These are phyloP conservation scores for Claviceps pusilla DNA, from an alignment of 2,329 filamentous ascomycete species.

Conservation along the genomic window DNA sequence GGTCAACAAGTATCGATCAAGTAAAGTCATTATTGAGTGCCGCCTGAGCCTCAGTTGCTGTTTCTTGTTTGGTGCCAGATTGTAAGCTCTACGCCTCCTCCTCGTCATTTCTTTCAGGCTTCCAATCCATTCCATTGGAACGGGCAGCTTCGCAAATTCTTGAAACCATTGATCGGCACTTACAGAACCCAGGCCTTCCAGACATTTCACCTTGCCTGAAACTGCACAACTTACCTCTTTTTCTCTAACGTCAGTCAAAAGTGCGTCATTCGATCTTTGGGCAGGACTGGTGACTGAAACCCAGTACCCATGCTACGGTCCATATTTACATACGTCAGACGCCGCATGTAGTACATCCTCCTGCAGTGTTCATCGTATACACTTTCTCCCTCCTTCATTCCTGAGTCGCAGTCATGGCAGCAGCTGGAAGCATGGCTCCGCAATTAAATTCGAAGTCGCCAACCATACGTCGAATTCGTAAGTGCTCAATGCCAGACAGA, in stretches of 20 bases:
- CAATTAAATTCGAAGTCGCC: conserved; percentile 61
- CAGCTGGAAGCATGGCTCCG: conserved; percentile 12
- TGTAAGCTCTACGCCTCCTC: too few species aligned
- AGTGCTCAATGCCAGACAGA: conserved; percentile 12
- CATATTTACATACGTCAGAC: background rate
- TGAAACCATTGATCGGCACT: background rate
- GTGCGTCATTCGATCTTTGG: background rate
- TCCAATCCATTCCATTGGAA: background rate
- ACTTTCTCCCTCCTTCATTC: background rate
- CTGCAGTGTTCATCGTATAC: background rate
- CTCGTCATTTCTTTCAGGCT: background rate
- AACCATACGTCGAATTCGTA: conserved; percentile 72
- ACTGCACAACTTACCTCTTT: background rate
- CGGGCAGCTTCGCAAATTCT: background rate
- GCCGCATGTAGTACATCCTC: background rate
- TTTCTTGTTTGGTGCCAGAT: too few species aligned
- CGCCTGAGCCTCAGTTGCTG: background rate
- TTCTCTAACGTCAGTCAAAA: background rate
- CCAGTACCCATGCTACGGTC: background rate
- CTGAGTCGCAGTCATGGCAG: background rate
- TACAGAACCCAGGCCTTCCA: background rate
- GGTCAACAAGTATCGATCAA: background rate
- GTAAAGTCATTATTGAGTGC: background rate
- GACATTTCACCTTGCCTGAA: background rate
- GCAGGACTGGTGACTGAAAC: background rate